Conservation (phyloP, 1,284 basidiomycete genomes). For the Fomitopsis pinicola region DNA sequence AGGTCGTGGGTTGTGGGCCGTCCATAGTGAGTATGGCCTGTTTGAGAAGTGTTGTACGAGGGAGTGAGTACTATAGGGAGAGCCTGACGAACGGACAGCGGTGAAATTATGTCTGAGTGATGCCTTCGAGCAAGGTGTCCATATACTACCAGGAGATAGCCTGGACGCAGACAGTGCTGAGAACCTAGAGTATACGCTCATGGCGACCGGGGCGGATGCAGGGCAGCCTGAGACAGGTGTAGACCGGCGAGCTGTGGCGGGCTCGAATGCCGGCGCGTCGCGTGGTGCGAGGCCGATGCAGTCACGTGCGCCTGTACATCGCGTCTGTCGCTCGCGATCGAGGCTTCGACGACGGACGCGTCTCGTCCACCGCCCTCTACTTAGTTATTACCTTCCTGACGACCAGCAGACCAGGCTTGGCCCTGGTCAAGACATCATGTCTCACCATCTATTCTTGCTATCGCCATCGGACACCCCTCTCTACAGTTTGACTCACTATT, state of each 20-base stretch:
- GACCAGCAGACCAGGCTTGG: background rate
- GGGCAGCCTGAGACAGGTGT: background rate
- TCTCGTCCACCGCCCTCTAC: too few species aligned
- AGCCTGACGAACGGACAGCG: background rate
- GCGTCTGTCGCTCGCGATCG: background rate
- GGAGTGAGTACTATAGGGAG: background rate
- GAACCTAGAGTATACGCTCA: background rate
- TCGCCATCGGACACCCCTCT: conserved; percentile 81
- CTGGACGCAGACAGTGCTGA: background rate
- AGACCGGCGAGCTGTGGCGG: background rate
- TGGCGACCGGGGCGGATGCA: background rate
- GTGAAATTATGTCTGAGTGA: background rate
- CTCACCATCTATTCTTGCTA: conserved; percentile 77
- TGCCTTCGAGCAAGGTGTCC: background rate
- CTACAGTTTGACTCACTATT: conserved; percentile 76
- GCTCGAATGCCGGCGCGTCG: background rate
- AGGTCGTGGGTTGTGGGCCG: background rate
- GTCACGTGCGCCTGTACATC: background rate
- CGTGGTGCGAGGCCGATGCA: background rate
- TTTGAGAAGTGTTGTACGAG: background rate
- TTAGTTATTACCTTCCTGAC: background rate
- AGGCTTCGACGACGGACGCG: too few species aligned
- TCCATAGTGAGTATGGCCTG: background rate
- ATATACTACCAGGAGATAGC: background rate
- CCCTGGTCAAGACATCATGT: conserved; percentile 44